These are phyloP conservation scores for Forsythia suspensa DNA, from an alignment of 257 asterid genomes.

Conservation along the genomic window DNA sequence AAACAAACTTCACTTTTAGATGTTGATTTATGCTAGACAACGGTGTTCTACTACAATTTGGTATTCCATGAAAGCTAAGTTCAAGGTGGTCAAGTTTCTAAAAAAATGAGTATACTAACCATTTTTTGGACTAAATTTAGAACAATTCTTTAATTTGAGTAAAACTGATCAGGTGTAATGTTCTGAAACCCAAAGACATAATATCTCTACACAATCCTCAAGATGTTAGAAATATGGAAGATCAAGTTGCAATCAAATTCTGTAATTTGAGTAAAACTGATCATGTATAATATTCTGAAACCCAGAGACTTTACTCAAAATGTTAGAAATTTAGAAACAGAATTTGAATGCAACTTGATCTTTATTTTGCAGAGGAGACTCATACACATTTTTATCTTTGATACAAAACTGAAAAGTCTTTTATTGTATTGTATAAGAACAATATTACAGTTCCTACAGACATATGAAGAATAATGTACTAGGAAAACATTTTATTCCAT, in stretches of 20 bases:
- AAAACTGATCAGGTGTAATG: background rate
- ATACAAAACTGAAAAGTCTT: background rate
- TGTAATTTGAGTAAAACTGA: too few relatives aligned
- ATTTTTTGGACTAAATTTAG: background rate
- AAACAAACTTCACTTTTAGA: background rate
- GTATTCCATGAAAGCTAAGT: background rate
- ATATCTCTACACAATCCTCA: background rate
- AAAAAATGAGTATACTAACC: background rate
- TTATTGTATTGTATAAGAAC: background rate
- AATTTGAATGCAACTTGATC: background rate
- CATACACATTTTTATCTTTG: background rate
- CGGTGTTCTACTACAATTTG: background rate
- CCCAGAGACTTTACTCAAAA: background rate
- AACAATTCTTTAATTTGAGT: background rate
- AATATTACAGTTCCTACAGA: background rate
- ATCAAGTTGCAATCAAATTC: background rate
- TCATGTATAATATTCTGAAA: background rate
- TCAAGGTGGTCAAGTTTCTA: background rate
- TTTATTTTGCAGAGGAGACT: background rate
- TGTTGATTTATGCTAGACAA: background rate
- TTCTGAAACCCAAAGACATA: background rate
- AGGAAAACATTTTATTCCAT: background rate
- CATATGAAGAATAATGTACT: background rate
- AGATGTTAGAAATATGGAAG: background rate
- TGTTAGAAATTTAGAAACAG: background rate